Conservation (phyloP, 2,329 filamentous ascomycete genomes). For the Ophiostoma ulmi region DNA sequence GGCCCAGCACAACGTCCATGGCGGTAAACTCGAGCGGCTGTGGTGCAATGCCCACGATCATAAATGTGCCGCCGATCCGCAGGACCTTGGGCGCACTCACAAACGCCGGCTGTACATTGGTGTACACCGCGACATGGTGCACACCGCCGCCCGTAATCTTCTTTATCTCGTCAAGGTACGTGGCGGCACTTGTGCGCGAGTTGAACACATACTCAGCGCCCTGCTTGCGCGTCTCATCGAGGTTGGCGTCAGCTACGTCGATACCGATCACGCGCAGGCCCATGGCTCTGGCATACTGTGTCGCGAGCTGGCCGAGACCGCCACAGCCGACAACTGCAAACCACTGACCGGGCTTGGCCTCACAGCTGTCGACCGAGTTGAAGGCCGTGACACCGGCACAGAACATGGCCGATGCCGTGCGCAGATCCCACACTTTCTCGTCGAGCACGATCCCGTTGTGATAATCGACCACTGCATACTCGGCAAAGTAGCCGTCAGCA, state of each 20-base stretch:
- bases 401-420: slow-evolving; percentile 40
- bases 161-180: slow-evolving; percentile 38
- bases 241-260: slow-evolving; percentile 41
- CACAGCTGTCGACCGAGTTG: slow-evolving; percentile 36
- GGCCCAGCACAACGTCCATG: slow-evolving; percentile 39
- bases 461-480: slow-evolving; percentile 44
- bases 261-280: slow-evolving; percentile 40
- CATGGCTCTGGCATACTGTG: slow-evolving; percentile 44
- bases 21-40: slow-evolving; percentile 36
- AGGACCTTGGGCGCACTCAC: slow-evolving; percentile 36
- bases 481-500: slow-evolving; percentile 43
- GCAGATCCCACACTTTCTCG: slow-evolving; percentile 33
- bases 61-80: slow-evolving; percentile 38
- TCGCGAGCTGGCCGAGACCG: slow-evolving; percentile 42
- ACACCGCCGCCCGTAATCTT: slow-evolving; percentile 39
- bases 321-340: slow-evolving; percentile 42
- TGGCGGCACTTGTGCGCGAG: slow-evolving; percentile 36
- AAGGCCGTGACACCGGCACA: slow-evolving; percentile 46
- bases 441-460: slow-evolving; percentile 42
- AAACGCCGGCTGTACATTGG: slow-evolving; percentile 37
- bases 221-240: slow-evolving; percentile 37
- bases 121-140: slow-evolving; percentile 41
- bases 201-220: slow-evolving; percentile 43
- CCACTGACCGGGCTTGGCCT: slow-evolving; percentile 35
- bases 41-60: slow-evolving; percentile 41